Percentiles rank a stretch among this genome's conserved stretches.
These are phyloP conservation scores for Pestalotiopsis sp. DNA, from an alignment of 2,329 filamentous ascomycete species.

Conservation along the genomic window DNA sequence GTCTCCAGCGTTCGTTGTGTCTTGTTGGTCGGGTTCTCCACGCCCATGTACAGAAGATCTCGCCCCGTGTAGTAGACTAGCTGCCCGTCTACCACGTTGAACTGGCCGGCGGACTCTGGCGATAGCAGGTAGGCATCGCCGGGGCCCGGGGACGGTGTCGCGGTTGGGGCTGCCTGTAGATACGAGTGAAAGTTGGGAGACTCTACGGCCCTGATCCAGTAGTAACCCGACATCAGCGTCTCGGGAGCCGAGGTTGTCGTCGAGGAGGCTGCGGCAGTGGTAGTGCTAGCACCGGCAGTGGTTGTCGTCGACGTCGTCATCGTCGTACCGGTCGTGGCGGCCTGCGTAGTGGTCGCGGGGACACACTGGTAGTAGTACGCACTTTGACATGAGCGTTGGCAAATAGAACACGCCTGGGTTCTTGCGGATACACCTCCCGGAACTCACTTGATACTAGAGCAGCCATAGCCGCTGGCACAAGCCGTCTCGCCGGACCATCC, in stretches of 20 bases:
- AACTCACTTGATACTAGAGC: slow-evolving; percentile 9
- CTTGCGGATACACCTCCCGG: background rate
- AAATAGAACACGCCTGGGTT: background rate
- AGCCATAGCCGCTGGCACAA: slow-evolving; percentile 5
- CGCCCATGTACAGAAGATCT: slow-evolving; percentile 45
- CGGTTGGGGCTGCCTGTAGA: slow-evolving; percentile 49
- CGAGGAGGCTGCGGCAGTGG: background rate
- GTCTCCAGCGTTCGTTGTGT: slow-evolving; percentile 52
- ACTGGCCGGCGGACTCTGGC: slow-evolving; percentile 58
- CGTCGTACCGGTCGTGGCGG: background rate
- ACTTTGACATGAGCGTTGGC: background rate
- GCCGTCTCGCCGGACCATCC: background rate
- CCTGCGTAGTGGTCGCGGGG: background rate
- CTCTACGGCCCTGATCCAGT: slow-evolving; percentile 60
- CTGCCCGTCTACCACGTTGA: slow-evolving; percentile 57
- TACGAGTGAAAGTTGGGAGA: slow-evolving; percentile 61
- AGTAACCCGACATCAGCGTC: slow-evolving; percentile 52
- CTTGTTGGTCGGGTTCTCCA: slow-evolving; percentile 47
- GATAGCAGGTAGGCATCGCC: slow-evolving; percentile 53
- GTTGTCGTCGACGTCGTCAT: background rate
- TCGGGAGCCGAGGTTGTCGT: background rate
- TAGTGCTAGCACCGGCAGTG: background rate
- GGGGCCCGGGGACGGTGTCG: slow-evolving; percentile 29
- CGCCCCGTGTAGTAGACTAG: slow-evolving; percentile 51
- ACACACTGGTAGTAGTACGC: slow-evolving; percentile 11